phyloP scores from a whole-genome alignment of 257 asterid genomes.

The Asclepias syriaca region DNA sequence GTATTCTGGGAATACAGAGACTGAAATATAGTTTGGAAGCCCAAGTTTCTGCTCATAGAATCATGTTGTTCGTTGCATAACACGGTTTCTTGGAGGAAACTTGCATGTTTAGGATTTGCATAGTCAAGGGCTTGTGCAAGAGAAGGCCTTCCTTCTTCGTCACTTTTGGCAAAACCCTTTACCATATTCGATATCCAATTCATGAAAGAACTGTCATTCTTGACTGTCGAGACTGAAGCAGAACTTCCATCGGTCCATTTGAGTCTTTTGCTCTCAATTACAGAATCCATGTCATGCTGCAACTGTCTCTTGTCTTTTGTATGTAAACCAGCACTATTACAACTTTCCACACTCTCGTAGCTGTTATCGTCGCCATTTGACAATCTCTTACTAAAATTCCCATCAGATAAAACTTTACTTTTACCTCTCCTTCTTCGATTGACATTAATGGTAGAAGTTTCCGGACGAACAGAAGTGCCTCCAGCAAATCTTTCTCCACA shows the following conservation, averaged over 20 bases:
- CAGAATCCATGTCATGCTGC: slow-evolving; percentile 18
- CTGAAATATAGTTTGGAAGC: slow-evolving; percentile 46
- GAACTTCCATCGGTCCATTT: slow-evolving; percentile 30
- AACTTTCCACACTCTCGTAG: slow-evolving; percentile 59
- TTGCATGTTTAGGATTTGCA: slow-evolving; percentile 20
- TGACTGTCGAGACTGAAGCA: slow-evolving; percentile 24
- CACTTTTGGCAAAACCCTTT: slow-evolving; percentile 44
- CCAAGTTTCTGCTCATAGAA: slow-evolving; percentile 24
- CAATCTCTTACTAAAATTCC: slow-evolving; percentile 22
- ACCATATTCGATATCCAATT: slow-evolving; percentile 77
- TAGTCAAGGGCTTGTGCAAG: slow-evolving; percentile 21
- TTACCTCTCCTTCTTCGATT: slow-evolving; percentile 40
- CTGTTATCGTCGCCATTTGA: slow-evolving; percentile 26
- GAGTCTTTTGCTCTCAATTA: slow-evolving; percentile 43
- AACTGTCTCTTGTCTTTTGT: slow-evolving; percentile 34
- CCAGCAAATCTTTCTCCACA: slow-evolving; percentile 19
- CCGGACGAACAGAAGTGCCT: slow-evolving; percentile 21
- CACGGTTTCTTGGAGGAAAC: slow-evolving; percentile 22
- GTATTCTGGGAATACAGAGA: slow-evolving; percentile 35
- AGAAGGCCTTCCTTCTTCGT: slow-evolving; percentile 25
- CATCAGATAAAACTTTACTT: slow-evolving; percentile 41
- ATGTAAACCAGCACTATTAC: slow-evolving; percentile 45
- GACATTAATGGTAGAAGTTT: slow-evolving; percentile 28
- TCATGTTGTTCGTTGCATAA: slow-evolving; percentile 20
- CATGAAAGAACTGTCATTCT: slow-evolving; percentile 52